Evolutionary conservation across 2,329 filamentous ascomycete genomes (phyloP).

Genomic region (Talaromyces sp.): DNA sequence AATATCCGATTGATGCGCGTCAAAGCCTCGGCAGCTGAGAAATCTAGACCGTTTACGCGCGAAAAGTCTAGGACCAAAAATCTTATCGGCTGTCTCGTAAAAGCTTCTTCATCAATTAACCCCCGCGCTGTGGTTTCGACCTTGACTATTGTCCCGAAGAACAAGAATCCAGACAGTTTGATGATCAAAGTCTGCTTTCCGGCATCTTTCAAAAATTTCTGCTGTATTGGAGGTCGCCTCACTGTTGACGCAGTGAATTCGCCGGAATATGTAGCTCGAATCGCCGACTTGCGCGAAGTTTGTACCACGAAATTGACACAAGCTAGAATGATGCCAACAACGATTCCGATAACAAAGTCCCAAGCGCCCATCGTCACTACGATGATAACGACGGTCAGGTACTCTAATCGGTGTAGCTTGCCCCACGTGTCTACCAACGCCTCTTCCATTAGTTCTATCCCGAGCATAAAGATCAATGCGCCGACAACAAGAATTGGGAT

Average conservation of each 20-base stretch:
- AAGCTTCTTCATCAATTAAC: constrained; percentile 78
- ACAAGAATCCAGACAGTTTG: constrained; percentile 91
- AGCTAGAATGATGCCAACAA: constrained; percentile 84
- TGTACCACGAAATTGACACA: constrained; percentile 90
- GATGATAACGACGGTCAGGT: constrained; percentile 82
- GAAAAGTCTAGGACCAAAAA: constrained; percentile 86
- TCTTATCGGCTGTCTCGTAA: constrained; percentile 73
- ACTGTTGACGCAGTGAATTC: constrained; percentile 89
- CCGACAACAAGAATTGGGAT: constrained; percentile 98
- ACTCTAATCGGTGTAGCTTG: constrained; percentile 82
- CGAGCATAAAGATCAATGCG: constrained; percentile 88
- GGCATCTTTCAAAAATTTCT: constrained; percentile 78
- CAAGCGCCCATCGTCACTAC: constrained; percentile 94
- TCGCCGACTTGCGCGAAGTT: constrained; percentile 82
- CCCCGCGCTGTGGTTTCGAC: constrained; percentile 84
- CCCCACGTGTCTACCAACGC: constrained; percentile 85
- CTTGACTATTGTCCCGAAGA: constrained; percentile 95
- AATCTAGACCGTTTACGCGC: constrained; percentile 89
- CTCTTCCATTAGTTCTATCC: constrained; percentile 86
- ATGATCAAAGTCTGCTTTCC: constrained; percentile 86
- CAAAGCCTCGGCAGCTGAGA: constrained; percentile 93
- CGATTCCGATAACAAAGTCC: constrained; percentile 93
- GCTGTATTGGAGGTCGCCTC: constrained; percentile 81
- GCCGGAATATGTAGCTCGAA: constrained; percentile 85
- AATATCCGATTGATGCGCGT: constrained; percentile 85